Evolutionary conservation across 805 yeast genomes (phyloP).

Genomic region (Pichia heedii): DNA sequence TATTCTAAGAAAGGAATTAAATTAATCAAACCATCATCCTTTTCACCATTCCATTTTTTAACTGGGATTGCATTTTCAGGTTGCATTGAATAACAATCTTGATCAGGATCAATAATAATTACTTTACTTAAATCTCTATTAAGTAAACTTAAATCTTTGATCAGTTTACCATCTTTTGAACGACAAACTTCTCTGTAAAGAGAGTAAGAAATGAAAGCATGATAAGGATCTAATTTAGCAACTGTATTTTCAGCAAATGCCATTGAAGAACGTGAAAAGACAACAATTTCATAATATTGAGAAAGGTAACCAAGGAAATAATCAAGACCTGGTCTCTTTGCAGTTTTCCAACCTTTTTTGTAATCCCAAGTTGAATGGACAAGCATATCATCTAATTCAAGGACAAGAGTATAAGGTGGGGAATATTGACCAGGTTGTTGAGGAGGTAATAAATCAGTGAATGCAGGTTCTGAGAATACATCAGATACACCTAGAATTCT

Average conservation of each 20-base stretch:
- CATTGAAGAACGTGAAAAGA: slow-evolving; percentile 79
- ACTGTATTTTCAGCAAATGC: slow-evolving; percentile 79
- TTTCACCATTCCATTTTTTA: slow-evolving; percentile 77
- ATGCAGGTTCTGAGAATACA: slow-evolving; percentile 87
- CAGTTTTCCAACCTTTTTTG: slow-evolving; percentile 95
- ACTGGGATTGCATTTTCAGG: slow-evolving; percentile 91
- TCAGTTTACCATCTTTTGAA: slow-evolving; percentile 77
- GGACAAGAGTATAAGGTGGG: slow-evolving; percentile 83
- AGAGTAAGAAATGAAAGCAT: slow-evolving; percentile 79
- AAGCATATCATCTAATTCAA: slow-evolving; percentile 82
- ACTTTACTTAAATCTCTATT: slow-evolving; percentile 86
- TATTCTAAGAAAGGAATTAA: slow-evolving; percentile 92
- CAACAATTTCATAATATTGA: slow-evolving; percentile 91
- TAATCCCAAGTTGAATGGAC: slow-evolving; percentile 90
- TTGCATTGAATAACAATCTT: slow-evolving; percentile 65
- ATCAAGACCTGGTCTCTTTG: slow-evolving; percentile 97
- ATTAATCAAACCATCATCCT: slow-evolving; percentile 70
- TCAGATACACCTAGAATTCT: slow-evolving; percentile 70
- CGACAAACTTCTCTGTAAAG: slow-evolving; percentile 87
- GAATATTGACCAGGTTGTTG: slow-evolving; percentile 84
- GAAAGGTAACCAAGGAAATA: slow-evolving; percentile 91
- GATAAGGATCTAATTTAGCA: slow-evolving; percentile 86
- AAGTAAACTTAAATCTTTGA: slow-evolving; percentile 83
- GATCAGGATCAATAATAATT: slow-evolving; percentile 69
- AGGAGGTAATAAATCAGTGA: slow-evolving; percentile 87